A percentile compares a stretch with the other conserved stretches of the same genome.
Conservation (phyloP, 306 rosid genomes). For the apple (Malus domestica) region DNA sequence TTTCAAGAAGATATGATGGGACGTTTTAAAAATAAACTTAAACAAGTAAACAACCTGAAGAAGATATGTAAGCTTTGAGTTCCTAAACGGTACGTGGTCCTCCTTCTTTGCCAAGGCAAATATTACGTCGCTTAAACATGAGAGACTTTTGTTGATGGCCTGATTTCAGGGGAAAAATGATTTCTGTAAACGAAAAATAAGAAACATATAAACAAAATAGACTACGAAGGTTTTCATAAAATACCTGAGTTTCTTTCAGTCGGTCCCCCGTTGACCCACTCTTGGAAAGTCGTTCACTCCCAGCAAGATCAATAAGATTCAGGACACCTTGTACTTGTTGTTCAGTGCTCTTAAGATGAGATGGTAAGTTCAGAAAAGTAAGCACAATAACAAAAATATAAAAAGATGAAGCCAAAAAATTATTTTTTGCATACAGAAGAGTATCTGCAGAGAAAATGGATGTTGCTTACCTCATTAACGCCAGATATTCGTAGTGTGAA, state of each 20-base stretch:
- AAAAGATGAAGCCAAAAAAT: not conserved
- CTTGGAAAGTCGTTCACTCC: constrained; percentile 96
- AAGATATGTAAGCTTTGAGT: constrained; percentile 95
- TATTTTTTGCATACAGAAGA: not conserved
- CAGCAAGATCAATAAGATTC: constrained; percentile 97
- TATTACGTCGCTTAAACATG: constrained; percentile 88
- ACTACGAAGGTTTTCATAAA: constrained; percentile 3
- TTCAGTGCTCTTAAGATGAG: constrained; percentile 69
- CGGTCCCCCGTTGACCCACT: constrained; percentile 96
- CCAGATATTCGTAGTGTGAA: constrained; percentile 90
- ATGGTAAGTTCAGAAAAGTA: not conserved
- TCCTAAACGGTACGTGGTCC: constrained; percentile 83
- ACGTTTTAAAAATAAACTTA: not conserved
- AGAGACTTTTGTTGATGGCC: constrained; percentile 90
- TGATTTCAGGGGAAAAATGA: constrained; percentile 14
- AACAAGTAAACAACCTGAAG: constrained; percentile 65
- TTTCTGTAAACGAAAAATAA: constrained; percentile 3
- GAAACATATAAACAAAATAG: not conserved
- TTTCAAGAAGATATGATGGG: not conserved
- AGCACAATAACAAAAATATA: not conserved
- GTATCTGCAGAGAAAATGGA: not conserved
- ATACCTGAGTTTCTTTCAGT: constrained; percentile 91
- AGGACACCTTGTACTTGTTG: constrained; percentile 93
- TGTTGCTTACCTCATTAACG: constrained; percentile 63
- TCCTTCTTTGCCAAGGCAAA: constrained; percentile 95